Conservation (phyloP, 768 basidiomycete species). For the Rhodotorula kratochvilovae region DNA sequence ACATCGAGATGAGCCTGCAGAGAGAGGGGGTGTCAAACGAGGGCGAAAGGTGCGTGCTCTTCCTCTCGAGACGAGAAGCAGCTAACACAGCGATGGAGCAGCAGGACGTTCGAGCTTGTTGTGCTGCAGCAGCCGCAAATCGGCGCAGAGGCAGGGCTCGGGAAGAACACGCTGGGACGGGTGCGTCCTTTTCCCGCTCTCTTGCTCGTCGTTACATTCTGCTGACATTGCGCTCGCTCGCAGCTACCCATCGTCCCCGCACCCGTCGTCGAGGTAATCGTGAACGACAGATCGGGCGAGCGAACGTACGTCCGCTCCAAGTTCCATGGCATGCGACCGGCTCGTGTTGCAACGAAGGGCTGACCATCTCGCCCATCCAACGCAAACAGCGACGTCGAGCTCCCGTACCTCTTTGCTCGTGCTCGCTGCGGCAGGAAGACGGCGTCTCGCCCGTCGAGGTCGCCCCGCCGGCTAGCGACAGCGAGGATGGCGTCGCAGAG, state of each 20-base stretch:
- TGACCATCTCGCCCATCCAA: conserved; percentile 8
- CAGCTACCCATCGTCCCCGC: conserved; percentile 69
- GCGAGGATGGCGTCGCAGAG: conserved; percentile 42
- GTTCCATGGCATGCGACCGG: too few relatives aligned
- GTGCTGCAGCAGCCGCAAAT: conserved; percentile 78
- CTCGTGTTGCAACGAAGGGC: too few relatives aligned
- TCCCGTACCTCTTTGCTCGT: conserved; percentile 78
- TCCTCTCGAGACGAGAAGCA: not conserved
- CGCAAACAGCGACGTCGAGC: conserved; percentile 64
- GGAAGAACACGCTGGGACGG: conserved; percentile 23
- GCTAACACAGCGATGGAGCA: not conserved
- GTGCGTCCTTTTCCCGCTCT: not conserved
- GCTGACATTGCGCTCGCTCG: conserved; percentile 24
- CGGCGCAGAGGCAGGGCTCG: conserved; percentile 69
- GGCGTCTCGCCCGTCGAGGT: conserved; percentile 63
- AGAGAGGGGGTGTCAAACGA: not conserved
- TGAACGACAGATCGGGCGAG: conserved; percentile 67
- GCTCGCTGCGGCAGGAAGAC: conserved; percentile 68
- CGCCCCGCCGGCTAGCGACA: conserved; percentile 39
- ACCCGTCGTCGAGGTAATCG: conserved; percentile 70
- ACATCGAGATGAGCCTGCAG: not conserved
- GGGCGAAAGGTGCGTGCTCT: conserved; percentile 2
- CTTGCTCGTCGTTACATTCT: not conserved
- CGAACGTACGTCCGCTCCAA: conserved; percentile 60
- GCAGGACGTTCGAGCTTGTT: conserved; percentile 65